Percentiles rank a stretch among this genome's conserved stretches.
phyloP scores from a whole-genome alignment of 2,329 filamentous ascomycete species.

The Ophiostoma sp. region DNA sequence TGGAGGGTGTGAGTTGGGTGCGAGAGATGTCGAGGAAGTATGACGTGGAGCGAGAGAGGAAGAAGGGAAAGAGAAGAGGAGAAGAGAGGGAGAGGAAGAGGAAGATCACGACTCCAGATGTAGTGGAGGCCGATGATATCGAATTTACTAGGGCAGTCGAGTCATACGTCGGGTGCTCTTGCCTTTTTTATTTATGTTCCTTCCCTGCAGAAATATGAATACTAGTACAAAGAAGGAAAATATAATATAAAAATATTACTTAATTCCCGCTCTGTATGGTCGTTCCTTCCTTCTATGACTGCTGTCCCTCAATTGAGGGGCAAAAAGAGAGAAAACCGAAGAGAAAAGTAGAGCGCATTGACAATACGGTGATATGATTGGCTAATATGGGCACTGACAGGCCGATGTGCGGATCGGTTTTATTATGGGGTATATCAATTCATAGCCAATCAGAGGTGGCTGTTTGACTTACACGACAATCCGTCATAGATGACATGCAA shows the following conservation, averaged over 20 bases:
- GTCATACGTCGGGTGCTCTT: slow-evolving; percentile 8
- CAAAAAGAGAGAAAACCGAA: slow-evolving; percentile 11
- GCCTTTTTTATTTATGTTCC: slow-evolving; percentile 7
- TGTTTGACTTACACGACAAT: slow-evolving; percentile 13
- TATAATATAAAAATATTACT: background rate
- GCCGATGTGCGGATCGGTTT: slow-evolving; percentile 10
- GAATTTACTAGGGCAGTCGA: slow-evolving; percentile 7
- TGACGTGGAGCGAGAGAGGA: background rate
- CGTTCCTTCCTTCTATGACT: slow-evolving; percentile 6
- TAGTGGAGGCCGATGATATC: slow-evolving; percentile 2
- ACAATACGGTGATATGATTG: slow-evolving; percentile 1
- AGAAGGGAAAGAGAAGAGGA: background rate
- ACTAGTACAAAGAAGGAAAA: background rate
- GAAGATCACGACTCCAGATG: background rate
- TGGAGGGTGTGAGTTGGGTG: background rate
- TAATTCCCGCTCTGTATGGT: slow-evolving; percentile 8
- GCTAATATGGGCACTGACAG: background rate
- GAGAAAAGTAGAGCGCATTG: slow-evolving; percentile 1
- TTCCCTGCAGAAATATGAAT: background rate
- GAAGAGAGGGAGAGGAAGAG: background rate
- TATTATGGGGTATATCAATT: background rate
- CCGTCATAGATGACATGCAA: background rate
- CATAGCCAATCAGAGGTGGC: background rate
- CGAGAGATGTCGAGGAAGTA: background rate
- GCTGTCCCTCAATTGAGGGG: slow-evolving; percentile 2